Evolutionary conservation across 1,284 basidiomycete genomes (phyloP), one percentile per base, ranked within the genome.

Genomic region (Fomitopsis pinicola): DNA sequence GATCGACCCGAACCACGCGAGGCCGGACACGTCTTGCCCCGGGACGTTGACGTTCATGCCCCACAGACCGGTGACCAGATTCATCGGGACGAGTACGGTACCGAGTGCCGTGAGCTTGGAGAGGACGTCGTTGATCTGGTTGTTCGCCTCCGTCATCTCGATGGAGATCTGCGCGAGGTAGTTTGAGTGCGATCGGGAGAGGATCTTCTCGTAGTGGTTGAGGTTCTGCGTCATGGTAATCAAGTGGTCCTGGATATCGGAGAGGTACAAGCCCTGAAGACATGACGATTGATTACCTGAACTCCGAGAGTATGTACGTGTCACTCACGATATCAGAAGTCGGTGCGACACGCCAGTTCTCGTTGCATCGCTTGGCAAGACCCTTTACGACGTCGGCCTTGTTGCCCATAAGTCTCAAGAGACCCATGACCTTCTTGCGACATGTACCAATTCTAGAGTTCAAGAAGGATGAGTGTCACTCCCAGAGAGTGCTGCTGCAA

Each of bases 331-430:
- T 99, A 74, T 99, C 97, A 9, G 93, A 94, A 65, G 97, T 98
- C 0, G 97, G 97, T 15, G 97, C 97, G 9, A 99, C 92, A 59
- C 92, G 88, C 97, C 97, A 99, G 72, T 99, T 97, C 78, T 99
- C 97, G 73, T 99, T 99, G 73, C 96, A 97, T 65, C 97, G 84
- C 78, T 99, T 99, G 36, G 97, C 96, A 42, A 99, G 80, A 17
- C 97, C 97, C 74, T 99, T 99, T 65, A 99, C 97, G 63, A 99
- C 97, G 73, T 99, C 97, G 53, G 97, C 97, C 80, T 99, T 99
- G 78, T 97, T 98, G 42, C 97, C 97, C 97, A 99, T 98, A 58
- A 99, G 78, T 66, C 91, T 77, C 57, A 99, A 76, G 42, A 99
- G 78, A 35, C 97, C 97, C 97, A 99, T 99, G 69, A 99, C 97